Conservation (phyloP, 2,329 filamentous ascomycete species). For the Phialophora macrospora region DNA sequence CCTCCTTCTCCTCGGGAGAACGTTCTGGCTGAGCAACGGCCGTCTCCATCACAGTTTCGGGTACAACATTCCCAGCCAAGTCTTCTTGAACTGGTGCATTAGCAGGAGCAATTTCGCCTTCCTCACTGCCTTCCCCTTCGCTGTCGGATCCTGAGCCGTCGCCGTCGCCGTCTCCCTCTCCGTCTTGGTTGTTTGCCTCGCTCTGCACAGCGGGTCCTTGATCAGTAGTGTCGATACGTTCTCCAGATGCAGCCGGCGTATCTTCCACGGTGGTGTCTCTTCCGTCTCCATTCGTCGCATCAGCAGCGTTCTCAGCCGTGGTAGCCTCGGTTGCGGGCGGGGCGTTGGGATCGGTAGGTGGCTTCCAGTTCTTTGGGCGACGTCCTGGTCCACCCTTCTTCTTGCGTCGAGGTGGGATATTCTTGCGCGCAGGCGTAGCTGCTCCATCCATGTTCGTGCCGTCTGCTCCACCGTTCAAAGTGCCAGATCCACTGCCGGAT, state of each 20-base stretch:
- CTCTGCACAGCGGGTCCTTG: conserved; percentile 9
- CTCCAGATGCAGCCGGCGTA: conserved; percentile 12
- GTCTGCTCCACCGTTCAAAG: conserved; percentile 2
- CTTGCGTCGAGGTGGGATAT: conserved; percentile 38
- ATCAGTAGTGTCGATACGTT: conserved; percentile 12
- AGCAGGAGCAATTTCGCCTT: conserved; percentile 37
- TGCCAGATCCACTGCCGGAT: conserved; percentile 4
- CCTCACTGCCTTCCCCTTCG: conserved; percentile 39
- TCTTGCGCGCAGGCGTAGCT: conserved; percentile 33
- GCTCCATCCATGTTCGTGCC: conserved; percentile 14
- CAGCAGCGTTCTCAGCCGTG: not conserved
- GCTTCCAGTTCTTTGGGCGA: conserved; percentile 6
- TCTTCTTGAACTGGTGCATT: not conserved
- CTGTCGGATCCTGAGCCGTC: conserved; percentile 29
- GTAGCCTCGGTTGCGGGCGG: not conserved
- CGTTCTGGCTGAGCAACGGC: conserved; percentile 4
- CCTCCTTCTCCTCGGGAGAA: conserved; percentile 4
- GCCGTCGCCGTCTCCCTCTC: conserved; percentile 20
- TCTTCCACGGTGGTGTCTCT: conserved; percentile 20
- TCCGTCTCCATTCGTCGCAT: conserved; percentile 3
- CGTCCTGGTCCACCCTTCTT: conserved; percentile 31
- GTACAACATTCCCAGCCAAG: conserved; percentile 1
- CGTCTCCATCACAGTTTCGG: conserved; percentile 4
- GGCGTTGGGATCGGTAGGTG: conserved; percentile 3
- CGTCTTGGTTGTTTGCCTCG: conserved; percentile 19